Evolutionary conservation across 345 rosid genomes (phyloP), one percentile per base, ranked within the genome.

Genomic region (Streptanthus diversifolius): DNA sequence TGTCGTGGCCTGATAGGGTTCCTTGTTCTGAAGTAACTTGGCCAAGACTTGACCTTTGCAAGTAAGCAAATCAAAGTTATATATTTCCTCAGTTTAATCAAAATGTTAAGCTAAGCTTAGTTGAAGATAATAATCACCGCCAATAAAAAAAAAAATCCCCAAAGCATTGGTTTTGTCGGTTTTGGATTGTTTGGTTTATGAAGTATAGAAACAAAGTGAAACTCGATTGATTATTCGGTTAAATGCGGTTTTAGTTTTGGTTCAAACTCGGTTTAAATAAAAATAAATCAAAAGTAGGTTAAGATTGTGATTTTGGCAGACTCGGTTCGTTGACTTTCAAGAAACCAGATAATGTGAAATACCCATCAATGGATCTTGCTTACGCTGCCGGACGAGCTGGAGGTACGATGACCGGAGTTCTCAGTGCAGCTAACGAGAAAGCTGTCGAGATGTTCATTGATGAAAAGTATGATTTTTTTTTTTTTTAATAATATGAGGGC

Each of bases 351-450:
- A 87, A 87, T 40, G 87, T 84, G 53, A 95, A 95, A 75, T 95
- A 88, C 66, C 99, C 98, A 21, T 95, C 99, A 21, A 85, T 95
- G 96, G 87, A 87, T 70, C 98, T 95, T 77, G 92, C 93, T 55
- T 95, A 91, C 74, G 82, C 99, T 27, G 99, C 99, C 29, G 99
- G 96, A 79, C 81, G 93, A 72, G 93, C 99, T 17, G 99, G 98
- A 79, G 99, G 99, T 66, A 95, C 99, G 48, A 95, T 95, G 99
- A 95, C 97, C 1, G 99, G 99, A 82, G 99, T 95, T 68, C 96
- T 95, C 60, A 90, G 99, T 30, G 98, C 97, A n/a, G 97, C 97
- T 62, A 88, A 90, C 8, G 97, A 90, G 82, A 85, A 83, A 82
- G 97, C 93, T 0, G 97, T 88, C 3, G 92, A 88, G 81, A 75